Evolutionary conservation across 495 filamentous ascomycete species (phyloP), one percentile per base, ranked within the genome.

Genomic region (Hypoxylon intermedium): DNA sequence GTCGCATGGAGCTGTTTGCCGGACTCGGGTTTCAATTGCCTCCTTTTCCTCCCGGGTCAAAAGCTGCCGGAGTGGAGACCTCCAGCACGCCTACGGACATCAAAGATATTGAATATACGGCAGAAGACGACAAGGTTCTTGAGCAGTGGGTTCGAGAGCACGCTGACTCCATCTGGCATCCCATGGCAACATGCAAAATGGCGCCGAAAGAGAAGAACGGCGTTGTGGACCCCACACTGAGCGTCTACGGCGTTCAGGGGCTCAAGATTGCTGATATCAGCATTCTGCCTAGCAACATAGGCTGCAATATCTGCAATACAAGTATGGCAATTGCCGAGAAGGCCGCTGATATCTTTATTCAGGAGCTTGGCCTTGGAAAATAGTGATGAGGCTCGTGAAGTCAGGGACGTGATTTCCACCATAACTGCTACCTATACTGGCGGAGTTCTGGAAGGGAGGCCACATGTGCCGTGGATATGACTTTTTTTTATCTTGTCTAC

Each of bases 241-340:
- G 59, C 46, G 80, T 83, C 9, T 77, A 82, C 56, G 79, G 80
- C 0, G 69, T 79, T 12, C 47, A 74, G 58, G 68, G 72, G 18
- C 70, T 83, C 42, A 82, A 81, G 60, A 57, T 82, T 37, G 74
- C 70, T 20, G 78, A 80, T 57, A 53, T 77, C 43, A 72, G 72
- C 46, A 76, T 85, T 45, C 68, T 71, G n/a, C 79, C 81, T 15
- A 68, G 72, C 47, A 83, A 84, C 66, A 77, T 83, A 7, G 80
- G 71, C 21, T 23, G 78, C 79, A 9, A 83, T 37, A 84, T 60
- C 79, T 79, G 3, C 51, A 82, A 81, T 53, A 80, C 78, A 1
- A 59, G 55, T 6, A 65, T 84, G 56, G 65, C 72, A 20, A 67
- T 84, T 40, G 81, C 77, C 12, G 82, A 84, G 67, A 83, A 79